Evolutionary conservation across 2,329 filamentous ascomycete species (phyloP).

Genomic region (Aspergillus texensis): DNA sequence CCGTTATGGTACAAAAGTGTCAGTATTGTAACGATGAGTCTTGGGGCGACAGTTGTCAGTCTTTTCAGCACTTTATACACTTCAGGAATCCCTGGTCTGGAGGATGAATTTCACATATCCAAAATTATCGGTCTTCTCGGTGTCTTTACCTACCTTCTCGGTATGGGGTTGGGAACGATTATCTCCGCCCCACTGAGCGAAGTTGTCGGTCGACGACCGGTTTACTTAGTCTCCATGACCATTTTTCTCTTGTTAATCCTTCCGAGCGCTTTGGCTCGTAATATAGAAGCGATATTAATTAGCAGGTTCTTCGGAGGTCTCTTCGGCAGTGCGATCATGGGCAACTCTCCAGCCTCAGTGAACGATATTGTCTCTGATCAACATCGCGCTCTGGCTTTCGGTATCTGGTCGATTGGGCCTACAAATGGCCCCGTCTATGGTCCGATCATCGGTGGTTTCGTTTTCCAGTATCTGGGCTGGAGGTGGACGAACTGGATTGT

Average conservation of each 20-base stretch:
- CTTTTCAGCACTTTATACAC: constrained; percentile 24
- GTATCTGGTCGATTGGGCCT: constrained; percentile 77
- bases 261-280: constrained; percentile 68
- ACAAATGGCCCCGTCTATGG: constrained; percentile 71
- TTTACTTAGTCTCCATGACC: constrained; percentile 67
- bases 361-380: constrained; percentile 78
- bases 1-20: constrained; percentile 20
- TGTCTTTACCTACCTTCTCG: constrained; percentile 73
- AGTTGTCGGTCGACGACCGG: constrained; percentile 44
- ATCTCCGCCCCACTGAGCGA: constrained; percentile 67
- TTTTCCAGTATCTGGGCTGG: constrained; percentile 70
- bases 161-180: constrained; percentile 68
- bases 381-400: constrained; percentile 75
- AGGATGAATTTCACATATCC: constrained; percentile 19
- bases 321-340: constrained; percentile 74
- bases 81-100: constrained; percentile 18
- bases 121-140: constrained; percentile 45
- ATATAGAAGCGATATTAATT: constrained; percentile 66
- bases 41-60: constrained; percentile 20
- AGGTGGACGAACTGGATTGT: constrained; percentile 83
- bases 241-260: constrained; percentile 68
- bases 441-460: constrained; percentile 75
- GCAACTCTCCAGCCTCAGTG: constrained; percentile 77
- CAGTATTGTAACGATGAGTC: constrained; percentile 17
- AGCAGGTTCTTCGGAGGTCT: constrained; percentile 72